Evolutionary conservation across 768 basidiomycete genomes (phyloP).

Genomic region (Mycena venus): DNA sequence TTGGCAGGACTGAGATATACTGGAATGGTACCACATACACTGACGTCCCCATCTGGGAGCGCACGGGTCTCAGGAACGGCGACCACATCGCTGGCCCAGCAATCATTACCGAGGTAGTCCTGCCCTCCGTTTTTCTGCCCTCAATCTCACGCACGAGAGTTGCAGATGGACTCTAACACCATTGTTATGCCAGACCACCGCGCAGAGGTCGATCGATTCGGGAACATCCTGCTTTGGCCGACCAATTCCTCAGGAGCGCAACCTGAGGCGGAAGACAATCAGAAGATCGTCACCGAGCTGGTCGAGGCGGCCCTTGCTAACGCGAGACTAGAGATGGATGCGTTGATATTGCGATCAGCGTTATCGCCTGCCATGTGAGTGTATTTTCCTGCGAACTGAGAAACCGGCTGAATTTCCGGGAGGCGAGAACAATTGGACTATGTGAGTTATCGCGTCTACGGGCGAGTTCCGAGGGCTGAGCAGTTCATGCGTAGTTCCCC

Average conservation of each 20-base stretch:
- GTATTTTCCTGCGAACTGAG: background rate
- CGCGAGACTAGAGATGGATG: slow-evolving; percentile 44
- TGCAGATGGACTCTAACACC: slow-evolving; percentile 42
- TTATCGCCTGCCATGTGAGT: slow-evolving; percentile 42
- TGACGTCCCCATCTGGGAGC: slow-evolving; percentile 42
- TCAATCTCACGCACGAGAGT: background rate
- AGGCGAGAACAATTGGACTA: slow-evolving; percentile 42
- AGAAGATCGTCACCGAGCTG: slow-evolving; percentile 36
- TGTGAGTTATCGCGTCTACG: slow-evolving; percentile 10
- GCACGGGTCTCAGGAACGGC: slow-evolving; percentile 36
- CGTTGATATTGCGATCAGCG: slow-evolving; percentile 41
- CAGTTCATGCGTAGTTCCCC: slow-evolving; percentile 35
- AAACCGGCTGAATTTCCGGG: background rate
- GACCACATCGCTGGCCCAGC: slow-evolving; percentile 41
- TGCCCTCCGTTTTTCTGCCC: no score
- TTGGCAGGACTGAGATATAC: slow-evolving; percentile 29
- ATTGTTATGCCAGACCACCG: slow-evolving; percentile 41
- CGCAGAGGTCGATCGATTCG: slow-evolving; percentile 43
- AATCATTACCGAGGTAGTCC: slow-evolving; percentile 41
- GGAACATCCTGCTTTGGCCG: slow-evolving; percentile 46
- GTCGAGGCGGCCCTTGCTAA: slow-evolving; percentile 40
- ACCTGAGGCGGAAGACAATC: slow-evolving; percentile 27
- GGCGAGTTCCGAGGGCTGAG: slow-evolving; percentile 22
- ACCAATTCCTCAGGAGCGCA: slow-evolving; percentile 9
- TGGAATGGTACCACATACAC: slow-evolving; percentile 35